These are phyloP conservation scores for Kitagawia praeruptora DNA, from an alignment of 129 eudicot genomes.

Conservation along the genomic window DNA sequence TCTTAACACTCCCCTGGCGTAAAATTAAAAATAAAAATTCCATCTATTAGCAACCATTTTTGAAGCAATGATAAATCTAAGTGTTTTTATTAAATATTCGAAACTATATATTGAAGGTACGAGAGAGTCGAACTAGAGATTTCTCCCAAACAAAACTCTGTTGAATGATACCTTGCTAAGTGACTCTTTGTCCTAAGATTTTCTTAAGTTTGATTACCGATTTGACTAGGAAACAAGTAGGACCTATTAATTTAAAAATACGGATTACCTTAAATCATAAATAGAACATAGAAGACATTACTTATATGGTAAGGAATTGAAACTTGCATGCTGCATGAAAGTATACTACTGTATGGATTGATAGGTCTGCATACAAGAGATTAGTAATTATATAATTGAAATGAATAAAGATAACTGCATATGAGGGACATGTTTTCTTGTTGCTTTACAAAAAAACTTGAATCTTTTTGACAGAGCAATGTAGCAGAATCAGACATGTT, in stretches of 20 bases:
- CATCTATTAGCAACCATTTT: no score
- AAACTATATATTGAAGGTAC: no score
- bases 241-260: not conserved
- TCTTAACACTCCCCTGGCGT: no score
- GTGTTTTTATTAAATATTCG: no score
- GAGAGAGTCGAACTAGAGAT: no score
- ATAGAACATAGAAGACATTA: not conserved
- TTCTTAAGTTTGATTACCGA: not conserved
- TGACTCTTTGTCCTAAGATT: no score
- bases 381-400: not conserved
- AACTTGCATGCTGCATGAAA: not conserved
- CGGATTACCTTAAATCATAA: not conserved
- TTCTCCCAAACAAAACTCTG: no score
- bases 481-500: conserved; percentile 10
- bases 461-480: not conserved
- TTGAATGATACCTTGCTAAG: no score
- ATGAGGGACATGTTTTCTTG: conserved; percentile 24
- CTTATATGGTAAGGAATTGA: not conserved
- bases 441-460: conserved; percentile 5
- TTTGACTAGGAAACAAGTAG: not conserved
- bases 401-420: conserved; percentile 23
- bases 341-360: not conserved
- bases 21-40: no score
- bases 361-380: not conserved
- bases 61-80: no score